Percentiles rank a stretch among this genome's conserved stretches.
phyloP scores from a whole-genome alignment of 1,284 basidiomycete genomes.

The Trichosporon sp. region DNA sequence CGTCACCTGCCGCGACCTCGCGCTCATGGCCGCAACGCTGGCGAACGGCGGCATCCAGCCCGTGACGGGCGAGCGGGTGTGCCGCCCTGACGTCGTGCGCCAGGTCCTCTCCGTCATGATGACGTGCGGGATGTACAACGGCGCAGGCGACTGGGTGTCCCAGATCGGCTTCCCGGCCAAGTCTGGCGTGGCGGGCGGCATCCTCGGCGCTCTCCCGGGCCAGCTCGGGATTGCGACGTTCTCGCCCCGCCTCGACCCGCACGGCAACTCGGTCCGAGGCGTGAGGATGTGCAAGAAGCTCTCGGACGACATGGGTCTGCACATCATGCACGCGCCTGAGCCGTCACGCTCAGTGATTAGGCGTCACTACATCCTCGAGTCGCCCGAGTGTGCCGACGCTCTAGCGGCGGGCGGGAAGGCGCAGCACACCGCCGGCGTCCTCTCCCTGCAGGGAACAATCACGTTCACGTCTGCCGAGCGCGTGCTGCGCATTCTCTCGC shows the following conservation, averaged over 20 bases:
- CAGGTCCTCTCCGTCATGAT: conserved; percentile 32
- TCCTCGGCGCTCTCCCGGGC: conserved; percentile 30
- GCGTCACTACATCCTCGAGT: conserved; percentile 28
- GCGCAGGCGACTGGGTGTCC: conserved; percentile 30
- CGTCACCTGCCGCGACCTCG: conserved; percentile 31
- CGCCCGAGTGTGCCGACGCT: conserved; percentile 18
- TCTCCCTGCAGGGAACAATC: conserved; percentile 31
- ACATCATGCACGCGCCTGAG: conserved; percentile 33
- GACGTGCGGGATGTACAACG: conserved; percentile 34
- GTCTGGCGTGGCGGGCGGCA: conserved; percentile 30
- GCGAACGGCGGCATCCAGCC: conserved; percentile 34
- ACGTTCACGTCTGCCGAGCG: conserved; percentile 32
- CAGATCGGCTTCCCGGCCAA: conserved; percentile 30
- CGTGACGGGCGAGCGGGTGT: conserved; percentile 28
- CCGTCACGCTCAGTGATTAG: conserved; percentile 29
- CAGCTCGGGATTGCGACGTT: conserved; percentile 32
- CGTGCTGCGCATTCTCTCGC: conserved; percentile 27
- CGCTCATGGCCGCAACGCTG: conserved; percentile 31
- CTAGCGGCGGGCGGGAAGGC: background rate
- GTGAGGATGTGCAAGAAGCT: conserved; percentile 29
- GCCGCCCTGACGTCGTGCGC: conserved; percentile 27
- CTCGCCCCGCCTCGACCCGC: conserved; percentile 27
- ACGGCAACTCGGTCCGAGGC: conserved; percentile 30
- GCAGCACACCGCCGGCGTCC: conserved; percentile 21
- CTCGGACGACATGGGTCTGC: conserved; percentile 34